Evolutionary conservation across 176 grass and related monocot genomes (phyloP).

Genomic region (Aegilops tauschii): DNA sequence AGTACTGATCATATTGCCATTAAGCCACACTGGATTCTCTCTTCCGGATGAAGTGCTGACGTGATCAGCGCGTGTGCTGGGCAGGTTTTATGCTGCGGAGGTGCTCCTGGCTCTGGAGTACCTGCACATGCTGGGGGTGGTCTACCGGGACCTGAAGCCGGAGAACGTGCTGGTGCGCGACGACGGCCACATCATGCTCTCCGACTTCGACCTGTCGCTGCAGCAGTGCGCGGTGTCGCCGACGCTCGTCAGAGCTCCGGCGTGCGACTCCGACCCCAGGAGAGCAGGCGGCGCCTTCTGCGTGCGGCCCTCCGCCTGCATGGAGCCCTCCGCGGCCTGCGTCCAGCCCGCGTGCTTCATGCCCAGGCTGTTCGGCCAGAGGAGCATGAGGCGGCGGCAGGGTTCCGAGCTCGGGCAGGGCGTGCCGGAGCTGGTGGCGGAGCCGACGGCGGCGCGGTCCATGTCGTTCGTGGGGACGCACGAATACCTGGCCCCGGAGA

Average conservation of each 20-base stretch:
- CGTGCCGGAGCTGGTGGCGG: slow-evolving; percentile 61
- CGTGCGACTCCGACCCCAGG: slow-evolving; percentile 42
- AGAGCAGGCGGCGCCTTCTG: slow-evolving; percentile 53
- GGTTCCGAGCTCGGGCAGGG: slow-evolving; percentile 42
- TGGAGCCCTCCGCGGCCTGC: slow-evolving; percentile 65
- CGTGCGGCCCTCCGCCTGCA: slow-evolving; percentile 60
- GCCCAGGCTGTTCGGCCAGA: slow-evolving; percentile 56
- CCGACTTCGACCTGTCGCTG: slow-evolving; percentile 90
- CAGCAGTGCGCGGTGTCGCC: slow-evolving; percentile 60
- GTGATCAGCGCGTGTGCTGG: not conserved
- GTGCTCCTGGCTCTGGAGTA: slow-evolving; percentile 64
- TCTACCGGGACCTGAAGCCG: slow-evolving; percentile 92
- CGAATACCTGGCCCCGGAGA: slow-evolving; percentile 91
- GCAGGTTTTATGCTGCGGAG: too few relatives aligned
- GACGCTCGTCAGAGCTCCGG: slow-evolving; percentile 58
- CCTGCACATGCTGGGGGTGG: slow-evolving; percentile 97
- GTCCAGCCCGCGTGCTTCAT: slow-evolving; percentile 79
- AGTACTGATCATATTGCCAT: not conserved
- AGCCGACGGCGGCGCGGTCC: slow-evolving; percentile 65
- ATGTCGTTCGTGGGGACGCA: slow-evolving; percentile 93
- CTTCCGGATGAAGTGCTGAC: not conserved
- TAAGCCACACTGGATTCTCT: not conserved
- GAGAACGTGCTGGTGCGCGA: slow-evolving; percentile 85
- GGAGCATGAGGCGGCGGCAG: slow-evolving; percentile 54
- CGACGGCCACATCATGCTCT: slow-evolving; percentile 98